A percentile compares a stretch with the other conserved stretches of the same genome.
Evolutionary conservation across 2,329 filamentous ascomycete genomes (phyloP).

Genomic region (Penicillium brasilianum): DNA sequence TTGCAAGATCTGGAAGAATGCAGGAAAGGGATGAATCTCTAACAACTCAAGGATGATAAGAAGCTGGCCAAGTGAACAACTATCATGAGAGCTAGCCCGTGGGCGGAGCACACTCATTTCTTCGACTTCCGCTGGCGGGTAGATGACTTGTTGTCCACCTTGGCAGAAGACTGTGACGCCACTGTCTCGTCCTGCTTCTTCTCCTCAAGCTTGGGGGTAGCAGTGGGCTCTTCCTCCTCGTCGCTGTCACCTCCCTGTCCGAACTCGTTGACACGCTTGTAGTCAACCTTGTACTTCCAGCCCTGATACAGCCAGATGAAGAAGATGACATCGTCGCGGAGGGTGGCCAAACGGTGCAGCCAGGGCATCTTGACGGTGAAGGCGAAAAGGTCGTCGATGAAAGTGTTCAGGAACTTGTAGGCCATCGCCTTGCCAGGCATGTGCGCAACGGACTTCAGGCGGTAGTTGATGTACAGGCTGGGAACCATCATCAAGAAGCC

Average conservation of each 20-base stretch:
- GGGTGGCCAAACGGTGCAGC: constrained; percentile 86
- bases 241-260: constrained; percentile 97
- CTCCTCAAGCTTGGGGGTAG: constrained; percentile 25
- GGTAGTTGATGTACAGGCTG: constrained; percentile 97
- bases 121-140: constrained; percentile 39
- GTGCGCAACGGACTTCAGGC: constrained; percentile 88
- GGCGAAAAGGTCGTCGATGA: constrained; percentile 97
- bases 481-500: constrained; percentile 99
- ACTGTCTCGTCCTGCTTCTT: constrained; percentile 25
- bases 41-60: not conserved
- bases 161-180: constrained; percentile 36
- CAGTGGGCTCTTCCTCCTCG: constrained; percentile 51
- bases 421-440: constrained; percentile 97
- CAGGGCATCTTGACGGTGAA: constrained; percentile 99
- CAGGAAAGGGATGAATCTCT: not conserved
- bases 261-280: constrained; percentile 93
- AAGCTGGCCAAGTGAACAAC: not conserved
- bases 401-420: constrained; percentile 98
- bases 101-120: constrained; percentile 27
- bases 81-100: not conserved
- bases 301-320: constrained; percentile 96
- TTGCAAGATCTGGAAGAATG: not conserved
- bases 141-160: constrained; percentile 33
- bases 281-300: constrained; percentile 91
- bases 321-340: constrained; percentile 96